Base-by-base conservation (phyloP, 2,329 filamentous ascomycete genomes). In the Monilinia fructicola region DNA sequence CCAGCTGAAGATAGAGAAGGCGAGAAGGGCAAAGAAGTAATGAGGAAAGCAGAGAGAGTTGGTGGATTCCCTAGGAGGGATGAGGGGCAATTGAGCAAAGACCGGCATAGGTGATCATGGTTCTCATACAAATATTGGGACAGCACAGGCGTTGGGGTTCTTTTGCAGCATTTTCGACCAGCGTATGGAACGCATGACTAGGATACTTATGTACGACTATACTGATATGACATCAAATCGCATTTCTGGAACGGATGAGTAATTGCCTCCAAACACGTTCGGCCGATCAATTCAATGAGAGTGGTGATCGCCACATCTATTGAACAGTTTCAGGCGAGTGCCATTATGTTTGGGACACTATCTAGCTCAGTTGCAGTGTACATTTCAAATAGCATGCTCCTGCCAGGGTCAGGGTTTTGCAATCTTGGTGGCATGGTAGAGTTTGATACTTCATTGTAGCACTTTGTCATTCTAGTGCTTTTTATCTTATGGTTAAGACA, bases 1-100 rank as follows among this genome's bases (percentile, higher is more conserved):
- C 85, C 85, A 14, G 81, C 83, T 73, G 81, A 82, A 72, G 85
- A 86, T 70, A 78, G 83, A 69, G 83, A 85, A 75, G 81, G 84
- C 74, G 82, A 85, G 76, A 83, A 82, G 78, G 75, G 76, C 38
- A 79, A 81, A 68, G 84, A 85, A 75, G 79, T 85, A 74, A 79
- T 85, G 77, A 82, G 80, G 78, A 74, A 76, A 67, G 82, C 78
- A 44, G 86, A 89, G 78, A 78, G 84, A 69, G 78, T 88, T 46
- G 85, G 84, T 10, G 85, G 85, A 12, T 79, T 82, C 71, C 78
- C 81, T 55, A 79, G 79, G 71, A 77, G 76, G 74, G 77, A 79
- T 70, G 74, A 76, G 14, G 73, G 69, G 6, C 70, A 73, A 64
- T 56, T 74, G 65, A 77, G 75, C 65, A 77, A 76, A 67, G 75